Evolutionary conservation across 768 basidiomycete genomes (phyloP).

Genomic region (Lactarius psammicola): DNA sequence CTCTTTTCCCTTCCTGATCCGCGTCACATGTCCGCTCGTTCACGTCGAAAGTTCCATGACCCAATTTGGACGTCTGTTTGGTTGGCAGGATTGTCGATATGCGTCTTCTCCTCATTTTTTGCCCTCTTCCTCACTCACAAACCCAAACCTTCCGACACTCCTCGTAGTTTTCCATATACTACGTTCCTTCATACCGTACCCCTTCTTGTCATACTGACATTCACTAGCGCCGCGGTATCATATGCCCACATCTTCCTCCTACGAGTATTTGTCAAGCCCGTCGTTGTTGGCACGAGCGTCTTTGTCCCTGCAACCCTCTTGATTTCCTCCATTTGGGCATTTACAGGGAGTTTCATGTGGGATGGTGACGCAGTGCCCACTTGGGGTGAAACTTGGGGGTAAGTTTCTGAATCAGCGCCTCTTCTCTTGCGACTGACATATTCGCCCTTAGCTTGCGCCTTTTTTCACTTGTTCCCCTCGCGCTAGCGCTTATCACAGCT

Average conservation of each 20-base stretch:
- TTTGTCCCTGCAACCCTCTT: conserved; percentile 74
- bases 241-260: conserved; percentile 76
- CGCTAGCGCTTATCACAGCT: conserved; percentile 66
- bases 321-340: conserved; percentile 77
- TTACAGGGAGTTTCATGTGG: conserved; percentile 74
- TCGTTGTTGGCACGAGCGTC: conserved; percentile 73
- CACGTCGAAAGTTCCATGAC: conserved; percentile 72
- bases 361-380: conserved; percentile 55
- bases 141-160: conserved; percentile 43
- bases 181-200: conserved; percentile 77
- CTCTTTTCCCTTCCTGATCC: conserved; percentile 79
- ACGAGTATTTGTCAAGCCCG: conserved; percentile 79
- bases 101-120: conserved; percentile 61
- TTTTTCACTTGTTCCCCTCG: conserved; percentile 73
- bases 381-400: conserved; percentile 84
- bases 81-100: conserved; percentile 56
- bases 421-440: not conserved
- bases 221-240: conserved; percentile 65
- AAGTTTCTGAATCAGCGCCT: conserved; percentile 34
- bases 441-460: conserved; percentile 57
- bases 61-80: conserved; percentile 68
- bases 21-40: conserved; percentile 53
- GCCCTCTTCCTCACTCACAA: conserved; percentile 58
- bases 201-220: conserved; percentile 67
- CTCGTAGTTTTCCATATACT: conserved; percentile 53